These are phyloP conservation scores for Castanea sativa DNA, from an alignment of 306 rosid genomes.

Conservation along the genomic window DNA sequence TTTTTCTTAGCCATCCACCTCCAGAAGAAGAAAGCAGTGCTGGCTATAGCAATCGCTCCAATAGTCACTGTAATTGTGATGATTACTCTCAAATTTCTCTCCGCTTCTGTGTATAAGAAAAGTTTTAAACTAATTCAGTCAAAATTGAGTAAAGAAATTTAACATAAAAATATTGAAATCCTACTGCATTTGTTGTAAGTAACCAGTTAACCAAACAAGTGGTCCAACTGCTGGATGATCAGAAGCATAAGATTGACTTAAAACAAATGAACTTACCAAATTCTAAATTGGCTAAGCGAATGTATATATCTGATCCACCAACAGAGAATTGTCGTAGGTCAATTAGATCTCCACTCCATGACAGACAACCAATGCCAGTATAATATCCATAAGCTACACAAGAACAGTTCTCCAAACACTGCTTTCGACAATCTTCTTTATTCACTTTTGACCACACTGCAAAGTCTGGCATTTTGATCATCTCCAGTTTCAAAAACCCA, in stretches of 20 bases:
- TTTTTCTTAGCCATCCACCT: too few species aligned
- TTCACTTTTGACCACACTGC: not conserved
- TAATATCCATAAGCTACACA: conserved; percentile 23
- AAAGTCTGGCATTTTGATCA: conserved; percentile 41
- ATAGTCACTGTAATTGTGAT: not conserved
- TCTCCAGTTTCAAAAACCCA: conserved; percentile 24
- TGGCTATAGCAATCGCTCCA: not conserved
- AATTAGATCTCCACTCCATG: conserved; percentile 15
- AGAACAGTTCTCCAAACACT: conserved; percentile 30
- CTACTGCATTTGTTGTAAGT: too few species aligned
- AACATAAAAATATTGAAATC: too few species aligned
- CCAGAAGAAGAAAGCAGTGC: too few species aligned
- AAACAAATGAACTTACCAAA: too few species aligned
- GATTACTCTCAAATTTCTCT: not conserved
- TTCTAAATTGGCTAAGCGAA: conserved; percentile 26
- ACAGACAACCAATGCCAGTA: conserved; percentile 23
- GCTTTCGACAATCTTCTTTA: conserved; percentile 6
- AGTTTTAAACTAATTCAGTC: too few species aligned
- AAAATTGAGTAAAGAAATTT: too few species aligned
- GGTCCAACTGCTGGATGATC: too few species aligned
- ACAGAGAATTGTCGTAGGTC: conserved; percentile 20
- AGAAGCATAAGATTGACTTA: too few species aligned
- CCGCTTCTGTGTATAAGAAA: not conserved
- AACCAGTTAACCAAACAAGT: too few species aligned
- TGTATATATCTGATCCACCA: conserved; percentile 27